Evolutionary conservation across 2,329 filamentous ascomycete species (phyloP).

Genomic region (Cylindrodendrum hubeiense): DNA sequence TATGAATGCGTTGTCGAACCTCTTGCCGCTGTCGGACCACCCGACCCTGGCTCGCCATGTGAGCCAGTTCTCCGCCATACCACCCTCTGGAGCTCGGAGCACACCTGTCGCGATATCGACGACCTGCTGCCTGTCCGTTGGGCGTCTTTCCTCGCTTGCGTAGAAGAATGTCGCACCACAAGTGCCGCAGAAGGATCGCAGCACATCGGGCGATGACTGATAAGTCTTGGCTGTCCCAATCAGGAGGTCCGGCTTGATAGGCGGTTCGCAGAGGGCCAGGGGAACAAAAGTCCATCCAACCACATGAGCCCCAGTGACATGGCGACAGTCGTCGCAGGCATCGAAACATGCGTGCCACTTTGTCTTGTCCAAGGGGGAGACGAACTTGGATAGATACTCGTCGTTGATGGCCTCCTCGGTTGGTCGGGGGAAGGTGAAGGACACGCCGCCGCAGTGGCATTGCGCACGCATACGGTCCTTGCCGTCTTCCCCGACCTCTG

Average conservation of each 20-base stretch:
- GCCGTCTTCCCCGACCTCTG: slow-evolving; percentile 51
- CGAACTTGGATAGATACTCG: slow-evolving; percentile 46
- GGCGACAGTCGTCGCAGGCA: slow-evolving; percentile 59
- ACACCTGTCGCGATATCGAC: slow-evolving; percentile 59
- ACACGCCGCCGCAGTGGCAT: slow-evolving; percentile 62
- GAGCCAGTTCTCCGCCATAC: slow-evolving; percentile 59
- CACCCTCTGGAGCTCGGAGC: slow-evolving; percentile 58
- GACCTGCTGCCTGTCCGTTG: slow-evolving; percentile 48
- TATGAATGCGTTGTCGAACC: slow-evolving; percentile 52
- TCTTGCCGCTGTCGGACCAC: slow-evolving; percentile 49
- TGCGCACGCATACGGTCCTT: slow-evolving; percentile 56
- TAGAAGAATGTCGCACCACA: slow-evolving; percentile 62
- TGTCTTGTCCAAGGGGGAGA: slow-evolving; percentile 51
- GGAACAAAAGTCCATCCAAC: slow-evolving; percentile 59
- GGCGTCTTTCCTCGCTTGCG: slow-evolving; percentile 42
- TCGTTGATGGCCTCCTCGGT: slow-evolving; percentile 46
- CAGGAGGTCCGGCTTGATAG: slow-evolving; percentile 50
- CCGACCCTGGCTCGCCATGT: slow-evolving; percentile 57
- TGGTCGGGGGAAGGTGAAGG: slow-evolving; percentile 59
- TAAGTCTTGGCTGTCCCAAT: slow-evolving; percentile 60
- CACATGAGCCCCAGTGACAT: slow-evolving; percentile 56
- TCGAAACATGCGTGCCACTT: slow-evolving; percentile 60
- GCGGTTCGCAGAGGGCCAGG: slow-evolving; percentile 50
- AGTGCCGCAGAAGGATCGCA: slow-evolving; percentile 58
- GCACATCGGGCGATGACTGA: slow-evolving; percentile 52